These are phyloP conservation scores for Ganoderma resinaceum DNA, from an alignment of 1,284 basidiomycete species.

Conservation along the genomic window DNA sequence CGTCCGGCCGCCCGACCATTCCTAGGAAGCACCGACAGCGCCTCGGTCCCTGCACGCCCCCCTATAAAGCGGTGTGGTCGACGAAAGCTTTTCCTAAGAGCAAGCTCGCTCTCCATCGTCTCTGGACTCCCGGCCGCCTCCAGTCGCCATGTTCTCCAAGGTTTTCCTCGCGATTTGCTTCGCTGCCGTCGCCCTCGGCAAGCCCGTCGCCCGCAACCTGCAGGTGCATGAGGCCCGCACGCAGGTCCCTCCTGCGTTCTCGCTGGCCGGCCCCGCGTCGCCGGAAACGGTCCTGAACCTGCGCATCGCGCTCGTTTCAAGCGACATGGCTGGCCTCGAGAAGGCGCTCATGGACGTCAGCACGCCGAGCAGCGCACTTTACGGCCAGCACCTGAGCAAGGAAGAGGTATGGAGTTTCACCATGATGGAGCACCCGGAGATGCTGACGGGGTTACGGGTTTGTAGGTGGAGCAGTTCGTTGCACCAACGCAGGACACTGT, in stretches of 20 bases:
- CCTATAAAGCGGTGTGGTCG: slow-evolving; percentile 17
- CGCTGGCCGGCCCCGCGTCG: slow-evolving; percentile 36
- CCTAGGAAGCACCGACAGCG: neutral
- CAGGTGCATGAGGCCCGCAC: slow-evolving; percentile 40
- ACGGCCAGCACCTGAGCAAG: slow-evolving; percentile 43
- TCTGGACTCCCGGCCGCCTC: slow-evolving; percentile 6
- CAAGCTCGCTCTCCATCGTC: slow-evolving; percentile 20
- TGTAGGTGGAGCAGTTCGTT: slow-evolving; percentile 48
- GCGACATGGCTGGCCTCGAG: slow-evolving; percentile 45
- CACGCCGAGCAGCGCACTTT: slow-evolving; percentile 41
- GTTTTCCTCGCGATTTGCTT: slow-evolving; percentile 31
- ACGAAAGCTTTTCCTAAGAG: slow-evolving; percentile 15
- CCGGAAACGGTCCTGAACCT: slow-evolving; percentile 38
- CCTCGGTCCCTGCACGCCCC: neutral
- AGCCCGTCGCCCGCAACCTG: slow-evolving; percentile 38
- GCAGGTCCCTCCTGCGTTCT: slow-evolving; percentile 39
- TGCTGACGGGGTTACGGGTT: neutral
- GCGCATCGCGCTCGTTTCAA: slow-evolving; percentile 44
- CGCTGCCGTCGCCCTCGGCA: slow-evolving; percentile 29
- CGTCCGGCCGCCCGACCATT: slow-evolving; percentile 12
- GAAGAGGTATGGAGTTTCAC: slow-evolving; percentile 38
- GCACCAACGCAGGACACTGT: slow-evolving; percentile 45
- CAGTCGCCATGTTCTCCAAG: slow-evolving; percentile 32
- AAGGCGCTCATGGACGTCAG: slow-evolving; percentile 44
- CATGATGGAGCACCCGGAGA: neutral